Evolutionary conservation across 306 rosid species (phyloP).

Genomic region (Chamaecrista fasciculata): DNA sequence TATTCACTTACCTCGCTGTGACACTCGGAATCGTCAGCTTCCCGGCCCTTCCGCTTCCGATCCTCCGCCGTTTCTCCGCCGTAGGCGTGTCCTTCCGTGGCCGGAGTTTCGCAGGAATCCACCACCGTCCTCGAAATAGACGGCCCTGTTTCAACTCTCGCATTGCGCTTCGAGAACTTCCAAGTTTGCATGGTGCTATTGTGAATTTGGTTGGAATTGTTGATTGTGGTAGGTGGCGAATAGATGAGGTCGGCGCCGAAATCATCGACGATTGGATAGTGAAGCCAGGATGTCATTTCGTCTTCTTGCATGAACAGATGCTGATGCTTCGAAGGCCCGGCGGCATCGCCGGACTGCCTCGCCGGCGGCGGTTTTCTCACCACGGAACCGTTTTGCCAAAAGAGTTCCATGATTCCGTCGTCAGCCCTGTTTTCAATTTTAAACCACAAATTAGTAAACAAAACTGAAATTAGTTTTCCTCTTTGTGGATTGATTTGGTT

Average conservation of each 20-base stretch:
- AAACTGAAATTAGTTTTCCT: too few relatives aligned
- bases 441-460: too few relatives aligned
- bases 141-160: conserved; percentile 28
- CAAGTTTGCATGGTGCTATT: neutral
- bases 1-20: conserved; percentile 58
- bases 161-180: conserved; percentile 36
- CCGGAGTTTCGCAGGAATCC: conserved; percentile 58
- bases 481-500: neutral
- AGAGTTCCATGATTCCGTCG: conserved; percentile 66
- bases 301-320: conserved; percentile 74
- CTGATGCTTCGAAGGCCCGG: too few relatives aligned
- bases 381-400: conserved; percentile 73
- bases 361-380: conserved; percentile 34
- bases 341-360: conserved; percentile 1
- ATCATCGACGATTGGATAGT: conserved; percentile 53
- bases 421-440: conserved; percentile 45
- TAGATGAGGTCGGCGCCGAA: conserved; percentile 53
- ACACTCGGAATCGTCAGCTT: conserved; percentile 46
- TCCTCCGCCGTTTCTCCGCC: conserved; percentile 33
- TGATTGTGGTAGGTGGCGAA: neutral
- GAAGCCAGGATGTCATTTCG: conserved; percentile 76
- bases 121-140: conserved; percentile 47
- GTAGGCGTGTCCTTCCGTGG: conserved; percentile 15
- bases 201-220: conserved; percentile 1
- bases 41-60: conserved; percentile 63